Evolutionary conservation across 345 rosid genomes (phyloP), one percentile per base, ranked within the genome.

Genomic region (Syzygium oleosum): DNA sequence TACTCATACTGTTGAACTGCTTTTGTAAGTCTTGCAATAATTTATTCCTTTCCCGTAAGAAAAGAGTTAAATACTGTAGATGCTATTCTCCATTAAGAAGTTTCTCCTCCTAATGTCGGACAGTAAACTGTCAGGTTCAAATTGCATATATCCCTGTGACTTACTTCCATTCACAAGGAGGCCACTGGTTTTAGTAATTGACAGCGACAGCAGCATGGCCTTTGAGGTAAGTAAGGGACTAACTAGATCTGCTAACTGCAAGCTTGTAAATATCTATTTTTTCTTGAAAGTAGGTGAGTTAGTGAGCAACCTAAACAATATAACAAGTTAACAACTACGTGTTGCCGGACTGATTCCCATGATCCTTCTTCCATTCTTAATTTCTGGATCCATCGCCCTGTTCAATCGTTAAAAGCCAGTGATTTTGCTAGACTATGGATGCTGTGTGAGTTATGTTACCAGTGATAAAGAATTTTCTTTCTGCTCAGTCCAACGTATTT

Each of bases 151-250:
- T 89, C 98, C 99, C 61, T 89, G 93, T 88, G 98, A 97, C 93
- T 89, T 97, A 86, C 92, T 95, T 92, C 98, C 99, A 87, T 97
- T 97, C 90, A 96, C 99, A 68, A 94, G 99, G 90, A 95, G 92
- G 89, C 97, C 98, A 63, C 97, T 96, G 41, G 95, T 97, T 91
- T 88, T 96, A 87, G 88, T 97, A 83, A 91, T 96, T 85, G 99
- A 96, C 93, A 95, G 99, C 89, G 96, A 96, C 85, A 87, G 89
- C 92, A 95, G 97, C 86, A 91, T 92, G 87, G 92, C 91, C 84
- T 97, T 96, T 87, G 94, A 93, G 96, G 99, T 91, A 88, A 93
- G 90, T 88, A 29, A 87, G 27, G 59, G 25, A 80, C 52, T 22
- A 6, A 17, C 23, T 31, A 43, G 52, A 17, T 58, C 73, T 86